These are phyloP conservation scores for Nicotiana sylvestris DNA, from an alignment of 257 asterid species.

Conservation along the genomic window DNA sequence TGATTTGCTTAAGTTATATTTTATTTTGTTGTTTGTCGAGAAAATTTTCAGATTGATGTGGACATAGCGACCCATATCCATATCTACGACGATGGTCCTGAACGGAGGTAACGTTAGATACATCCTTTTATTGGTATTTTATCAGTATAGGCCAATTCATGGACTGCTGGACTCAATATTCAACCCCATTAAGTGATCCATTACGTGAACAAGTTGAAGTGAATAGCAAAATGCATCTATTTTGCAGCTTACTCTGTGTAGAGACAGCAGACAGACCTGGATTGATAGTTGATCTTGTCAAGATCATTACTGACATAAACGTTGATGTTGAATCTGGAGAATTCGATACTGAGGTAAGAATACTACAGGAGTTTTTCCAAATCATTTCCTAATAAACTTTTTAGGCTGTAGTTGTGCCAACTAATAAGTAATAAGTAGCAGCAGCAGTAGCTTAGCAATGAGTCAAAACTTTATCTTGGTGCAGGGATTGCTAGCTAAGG, in stretches of 20 bases:
- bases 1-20: neutral
- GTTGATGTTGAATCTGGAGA: slow-evolving; percentile 81
- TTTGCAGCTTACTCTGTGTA: slow-evolving; percentile 70
- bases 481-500: slow-evolving; percentile 94
- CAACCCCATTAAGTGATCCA: neutral
- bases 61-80: slow-evolving; percentile 5
- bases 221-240: neutral
- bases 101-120: neutral
- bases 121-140: neutral
- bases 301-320: slow-evolving; percentile 72
- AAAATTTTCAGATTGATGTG: slow-evolving; percentile 56
- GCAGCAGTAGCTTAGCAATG: neutral
- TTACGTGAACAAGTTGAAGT: neutral
- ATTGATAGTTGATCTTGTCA: slow-evolving; percentile 88
- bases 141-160: neutral
- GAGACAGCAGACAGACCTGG: slow-evolving; percentile 96
- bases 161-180: neutral
- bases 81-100: neutral
- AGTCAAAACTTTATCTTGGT: neutral
- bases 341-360: slow-evolving; percentile 81
- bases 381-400: neutral
- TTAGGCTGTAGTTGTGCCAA: neutral
- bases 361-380: neutral
- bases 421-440: neutral
- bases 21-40: neutral